phyloP scores from a whole-genome alignment of 805 yeast species.

The Zygotorulaspora sp. region DNA sequence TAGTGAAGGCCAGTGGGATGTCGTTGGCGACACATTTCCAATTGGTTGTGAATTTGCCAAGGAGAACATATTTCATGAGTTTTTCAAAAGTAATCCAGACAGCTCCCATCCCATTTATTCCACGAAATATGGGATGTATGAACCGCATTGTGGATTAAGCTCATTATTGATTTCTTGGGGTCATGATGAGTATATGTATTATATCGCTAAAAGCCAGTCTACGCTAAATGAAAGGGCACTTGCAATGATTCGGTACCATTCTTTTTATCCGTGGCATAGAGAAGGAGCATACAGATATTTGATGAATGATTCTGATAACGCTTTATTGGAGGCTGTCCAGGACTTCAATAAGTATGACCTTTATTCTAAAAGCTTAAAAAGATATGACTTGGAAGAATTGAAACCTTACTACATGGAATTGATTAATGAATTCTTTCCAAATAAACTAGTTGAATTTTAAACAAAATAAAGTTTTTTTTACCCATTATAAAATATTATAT shows the following conservation, averaged over 20 bases:
- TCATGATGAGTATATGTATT: slow-evolving; percentile 75
- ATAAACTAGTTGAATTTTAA: slow-evolving; percentile 51
- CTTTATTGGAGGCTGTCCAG: slow-evolving; percentile 58
- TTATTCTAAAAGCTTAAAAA: slow-evolving; percentile 56
- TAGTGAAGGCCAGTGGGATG: slow-evolving; percentile 76
- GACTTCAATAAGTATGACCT: slow-evolving; percentile 66
- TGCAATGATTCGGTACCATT: slow-evolving; percentile 72
- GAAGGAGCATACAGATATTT: slow-evolving; percentile 61
- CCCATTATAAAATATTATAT: not conserved
- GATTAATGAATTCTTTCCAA: slow-evolving; percentile 65
- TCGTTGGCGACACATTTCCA: slow-evolving; percentile 74
- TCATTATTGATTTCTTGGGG: slow-evolving; percentile 76
- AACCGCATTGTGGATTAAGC: slow-evolving; percentile 60
- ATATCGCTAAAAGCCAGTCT: slow-evolving; percentile 60
- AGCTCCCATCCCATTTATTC: slow-evolving; percentile 57
- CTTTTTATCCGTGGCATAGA: slow-evolving; percentile 74
- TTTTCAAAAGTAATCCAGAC: slow-evolving; percentile 58
- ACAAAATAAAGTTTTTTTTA: not conserved
- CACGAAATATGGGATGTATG: slow-evolving; percentile 62
- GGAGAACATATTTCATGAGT: slow-evolving; percentile 56
- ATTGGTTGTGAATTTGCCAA: slow-evolving; percentile 65
- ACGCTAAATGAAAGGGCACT: slow-evolving; percentile 60
- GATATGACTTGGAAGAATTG: slow-evolving; percentile 46
- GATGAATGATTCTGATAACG: slow-evolving; percentile 58
- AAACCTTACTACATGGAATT: slow-evolving; percentile 57